phyloP scores from a whole-genome alignment of 139 green algal species.

The Picochlorum sp. region DNA sequence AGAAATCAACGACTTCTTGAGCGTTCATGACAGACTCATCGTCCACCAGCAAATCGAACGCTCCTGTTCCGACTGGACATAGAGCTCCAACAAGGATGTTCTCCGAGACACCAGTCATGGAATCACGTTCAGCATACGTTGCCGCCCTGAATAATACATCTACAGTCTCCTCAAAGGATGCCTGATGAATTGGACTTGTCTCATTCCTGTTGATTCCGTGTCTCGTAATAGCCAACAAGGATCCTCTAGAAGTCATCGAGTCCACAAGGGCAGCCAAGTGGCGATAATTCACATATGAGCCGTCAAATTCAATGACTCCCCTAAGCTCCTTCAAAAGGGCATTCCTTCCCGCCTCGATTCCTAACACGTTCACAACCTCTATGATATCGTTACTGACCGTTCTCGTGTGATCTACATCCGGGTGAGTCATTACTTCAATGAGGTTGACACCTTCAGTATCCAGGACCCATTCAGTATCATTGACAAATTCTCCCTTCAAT shows the following conservation, averaged over 20 bases:
- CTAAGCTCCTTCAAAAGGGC: constrained; percentile 90
- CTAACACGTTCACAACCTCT: constrained; percentile 89
- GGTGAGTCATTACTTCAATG: constrained; percentile 80
- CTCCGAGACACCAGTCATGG: constrained; percentile 77
- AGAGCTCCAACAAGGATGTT: constrained; percentile 96
- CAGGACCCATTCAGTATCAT: constrained; percentile 88
- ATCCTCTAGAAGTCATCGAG: constrained; percentile 79
- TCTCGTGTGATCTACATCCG: constrained; percentile 79
- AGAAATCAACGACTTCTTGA: constrained; percentile 58
- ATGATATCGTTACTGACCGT: constrained; percentile 87
- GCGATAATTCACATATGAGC: constrained; percentile 95
- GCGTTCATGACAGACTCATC: constrained; percentile 78
- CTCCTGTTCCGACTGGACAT: constrained; percentile 80
- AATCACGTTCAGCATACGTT: constrained; percentile 65
- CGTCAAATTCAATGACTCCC: constrained; percentile 98
- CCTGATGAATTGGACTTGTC: constrained; percentile 81
- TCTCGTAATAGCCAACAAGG: constrained; percentile 97
- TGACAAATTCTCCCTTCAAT: constrained; percentile 37
- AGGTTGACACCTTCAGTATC: constrained; percentile 97
- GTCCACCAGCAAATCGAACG: constrained; percentile 90
- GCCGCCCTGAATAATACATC: constrained; percentile 91
- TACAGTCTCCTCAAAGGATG: constrained; percentile 97
- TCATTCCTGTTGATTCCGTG: constrained; percentile 98
- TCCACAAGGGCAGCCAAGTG: constrained; percentile 89
- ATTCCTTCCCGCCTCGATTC: constrained; percentile 87